These are phyloP conservation scores for Solanum chmielewskii DNA, from an alignment of 257 asterid species.

Conservation along the genomic window DNA sequence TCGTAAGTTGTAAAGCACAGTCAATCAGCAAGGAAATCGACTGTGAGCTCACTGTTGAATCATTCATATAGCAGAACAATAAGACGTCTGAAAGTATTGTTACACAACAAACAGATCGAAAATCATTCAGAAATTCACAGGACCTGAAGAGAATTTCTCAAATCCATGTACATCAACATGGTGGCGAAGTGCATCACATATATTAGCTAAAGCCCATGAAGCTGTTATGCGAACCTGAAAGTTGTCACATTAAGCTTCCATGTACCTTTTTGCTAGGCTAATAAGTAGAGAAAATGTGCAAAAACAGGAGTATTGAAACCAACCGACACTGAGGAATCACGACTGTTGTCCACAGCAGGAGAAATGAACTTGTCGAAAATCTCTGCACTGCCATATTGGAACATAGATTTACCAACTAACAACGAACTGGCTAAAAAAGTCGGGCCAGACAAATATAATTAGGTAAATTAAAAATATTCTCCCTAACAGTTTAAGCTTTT, in stretches of 20 bases:
- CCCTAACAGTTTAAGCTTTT: neutral
- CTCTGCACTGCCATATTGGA: conserved; percentile 38
- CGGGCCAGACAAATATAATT: neutral
- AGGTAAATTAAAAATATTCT: neutral
- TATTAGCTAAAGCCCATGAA: conserved; percentile 95
- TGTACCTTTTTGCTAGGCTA: neutral
- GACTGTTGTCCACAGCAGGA: conserved; percentile 49
- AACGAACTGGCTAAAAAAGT: neutral
- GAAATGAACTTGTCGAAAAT: conserved; percentile 57
- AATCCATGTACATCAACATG: conserved; percentile 35
- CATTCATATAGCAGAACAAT: conserved; percentile 23
- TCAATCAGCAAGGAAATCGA: conserved; percentile 47
- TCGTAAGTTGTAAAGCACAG: conserved; percentile 57
- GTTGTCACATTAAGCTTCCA: neutral
- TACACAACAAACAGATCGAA: conserved; percentile 11
- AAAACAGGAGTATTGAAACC: conserved; percentile 3
- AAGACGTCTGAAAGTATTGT: conserved; percentile 12
- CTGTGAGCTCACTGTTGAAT: conserved; percentile 31
- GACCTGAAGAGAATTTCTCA: conserved; percentile 30
- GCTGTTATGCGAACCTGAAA: conserved; percentile 91
- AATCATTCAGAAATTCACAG: neutral
- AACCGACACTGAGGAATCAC: conserved; percentile 66
- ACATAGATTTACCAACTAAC: conserved; percentile 2
- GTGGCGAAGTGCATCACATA: conserved; percentile 73
- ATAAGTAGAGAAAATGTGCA: neutral